These are phyloP conservation scores for Aurantiochytrium sp. DNA, from an alignment of 108 stramenopile genomes.

Conservation along the genomic window DNA sequence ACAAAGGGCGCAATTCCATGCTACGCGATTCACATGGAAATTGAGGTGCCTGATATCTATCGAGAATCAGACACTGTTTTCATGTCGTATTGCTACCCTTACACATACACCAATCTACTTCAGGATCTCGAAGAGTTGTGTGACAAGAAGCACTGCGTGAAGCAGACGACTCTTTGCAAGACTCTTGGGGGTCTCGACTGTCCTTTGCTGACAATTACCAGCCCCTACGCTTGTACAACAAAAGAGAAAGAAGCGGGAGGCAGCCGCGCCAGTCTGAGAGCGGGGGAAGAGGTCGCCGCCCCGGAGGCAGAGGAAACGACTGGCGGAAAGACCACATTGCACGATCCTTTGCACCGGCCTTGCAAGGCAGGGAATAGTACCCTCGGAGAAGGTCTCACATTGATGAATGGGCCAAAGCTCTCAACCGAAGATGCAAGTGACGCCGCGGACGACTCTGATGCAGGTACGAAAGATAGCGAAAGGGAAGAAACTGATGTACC, in stretches of 20 bases:
- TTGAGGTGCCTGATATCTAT: neutral
- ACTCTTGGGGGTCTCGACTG: constrained; percentile 43
- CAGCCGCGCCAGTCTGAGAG: too few relatives aligned
- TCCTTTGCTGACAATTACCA: constrained; percentile 53
- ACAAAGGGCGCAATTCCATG: constrained; percentile 5
- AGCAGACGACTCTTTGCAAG: constrained; percentile 33
- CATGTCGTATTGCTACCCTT: constrained; percentile 54
- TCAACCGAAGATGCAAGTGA: neutral
- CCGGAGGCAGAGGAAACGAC: too few relatives aligned
- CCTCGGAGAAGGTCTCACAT: too few relatives aligned
- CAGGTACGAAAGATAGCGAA: too few relatives aligned
- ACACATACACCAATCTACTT: constrained; percentile 49
- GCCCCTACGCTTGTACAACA: neutral
- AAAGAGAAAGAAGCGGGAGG: too few relatives aligned
- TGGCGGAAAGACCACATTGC: too few relatives aligned
- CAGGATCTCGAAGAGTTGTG: neutral
- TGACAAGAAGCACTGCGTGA: neutral
- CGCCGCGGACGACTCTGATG: neutral
- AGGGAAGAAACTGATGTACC: too few relatives aligned
- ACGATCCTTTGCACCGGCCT: too few relatives aligned
- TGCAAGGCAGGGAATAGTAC: too few relatives aligned
- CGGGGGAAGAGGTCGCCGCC: too few relatives aligned
- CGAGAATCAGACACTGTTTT: constrained; percentile 8
- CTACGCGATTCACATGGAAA: neutral
- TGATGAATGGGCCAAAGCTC: too few relatives aligned